Base-by-base conservation (phyloP, 495 filamentous ascomycete species). In the Daldinia grandis region DNA sequence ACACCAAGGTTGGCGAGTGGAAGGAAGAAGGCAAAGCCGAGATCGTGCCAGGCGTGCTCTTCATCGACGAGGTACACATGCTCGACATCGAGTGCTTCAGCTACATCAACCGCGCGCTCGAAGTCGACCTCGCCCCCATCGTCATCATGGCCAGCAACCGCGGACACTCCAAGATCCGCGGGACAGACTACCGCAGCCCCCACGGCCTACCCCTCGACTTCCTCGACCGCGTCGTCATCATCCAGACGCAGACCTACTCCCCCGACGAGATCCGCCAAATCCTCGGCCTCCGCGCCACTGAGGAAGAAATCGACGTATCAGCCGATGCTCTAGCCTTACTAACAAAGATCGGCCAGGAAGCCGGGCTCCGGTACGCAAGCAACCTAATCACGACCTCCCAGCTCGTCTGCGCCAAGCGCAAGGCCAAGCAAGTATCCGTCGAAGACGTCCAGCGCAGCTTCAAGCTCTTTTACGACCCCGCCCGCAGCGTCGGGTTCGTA, bases 71-170 rank as follows among this genome's bases (percentile, higher is more conserved):
- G 81, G 94, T 99, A 2, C 95, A 99, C 83, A 98, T 98, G 95
- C 91, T 99, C 19, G 95, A 99, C 78, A 97, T 98, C 69, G 95
- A 99, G 76, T 98, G 95, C 83, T 99, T 97, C 83, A 94, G 93
- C 47, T 99, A 93, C 84, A 90, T 99, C 84, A 99, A 99, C 84
- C 92, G 96, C 28, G 95, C 95, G 5, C 85, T 98, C 24, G 95
- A 99, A 78, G 91, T 91, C 24, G 94, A 97, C 69, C 86, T 99
- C 17, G 93, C 95, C 1, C 95, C 95, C 33, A 95, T 99, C 75
- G 94, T 99, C 78, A 98, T 99, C 80, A 98, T 99, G 94, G 95
- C 95, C n/a, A 95, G 92, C 85, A 99, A 99, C 80, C 87, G 95
- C 31, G 95, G 95, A 58, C 88, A 94, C 74, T 90, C 95, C n/a